Evolutionary conservation across 2,329 filamentous ascomycete genomes (phyloP), one percentile per base, ranked within the genome.

Genomic region (Aspergillus felis): DNA sequence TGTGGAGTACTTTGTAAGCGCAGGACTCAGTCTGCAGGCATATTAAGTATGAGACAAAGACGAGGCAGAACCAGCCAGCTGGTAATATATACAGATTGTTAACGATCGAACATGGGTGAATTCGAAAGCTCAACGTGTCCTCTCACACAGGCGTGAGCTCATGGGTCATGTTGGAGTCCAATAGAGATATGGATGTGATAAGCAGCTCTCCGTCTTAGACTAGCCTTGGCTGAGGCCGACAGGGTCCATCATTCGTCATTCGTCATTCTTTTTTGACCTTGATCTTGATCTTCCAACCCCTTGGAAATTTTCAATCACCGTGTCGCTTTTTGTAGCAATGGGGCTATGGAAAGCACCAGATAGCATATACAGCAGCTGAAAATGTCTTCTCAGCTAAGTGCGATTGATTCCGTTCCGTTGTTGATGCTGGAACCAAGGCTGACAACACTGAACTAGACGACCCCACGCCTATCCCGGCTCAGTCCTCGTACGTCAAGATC

Each of bases 401-500:
- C 47, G 65, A 53, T 55, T n/a, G 17, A 12, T 57, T 1, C 5
- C 2, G 22, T 46, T 20, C 32, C 28, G 44, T 52, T 6, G n/a
- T 57, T 7, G 22, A 10, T n/a, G 46, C 29, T 20, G 7, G 20
- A 14, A 27, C 32, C 3, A 47, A 24, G 25, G 24, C 64, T 72
- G 46, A 71, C 56, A 41, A 54, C 50, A 42, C 50, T 48, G 38
- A 38, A 52, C 14, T 56, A 73, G 71, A 64, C 64, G 71, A 71
- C 63, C 60, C 65, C 29, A 59, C 62, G 61, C 61, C 62, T 53
- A 57, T 70, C 53, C 64, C 67, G 64, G 64, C 72, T 61, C 74
- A 76, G 63, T 76, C 77, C 49, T 78, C 76, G 76, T 78, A 71
- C 59, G 76, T 66, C 54, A 54, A 20, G 8, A 27, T 42, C 22